Evolutionary conservation across 306 rosid species (phyloP), one percentile per base, ranked within the genome.

Genomic region (Quercus glauca): DNA sequence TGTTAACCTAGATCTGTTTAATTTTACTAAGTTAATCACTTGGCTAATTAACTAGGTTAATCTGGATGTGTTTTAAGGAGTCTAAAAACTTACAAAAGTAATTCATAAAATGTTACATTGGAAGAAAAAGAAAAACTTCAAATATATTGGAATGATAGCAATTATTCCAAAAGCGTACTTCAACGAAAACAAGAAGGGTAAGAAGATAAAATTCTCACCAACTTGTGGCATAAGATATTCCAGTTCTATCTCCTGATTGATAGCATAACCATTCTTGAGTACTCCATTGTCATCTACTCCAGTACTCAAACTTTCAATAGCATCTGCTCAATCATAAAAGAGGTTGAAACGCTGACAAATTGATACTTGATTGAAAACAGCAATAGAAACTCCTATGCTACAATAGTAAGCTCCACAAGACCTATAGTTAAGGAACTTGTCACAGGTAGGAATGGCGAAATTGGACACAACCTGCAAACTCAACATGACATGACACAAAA

Each of bases 381-480:
- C 98, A 83, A 94, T 94, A 17, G 98, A 91, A 83, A 94, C 97
- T 69, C 98, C 33, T 31, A 31, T 1, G 33, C 98, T 52, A 94
- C 98, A 60, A 97, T 97, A 69, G 97, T 97, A 67, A 94, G 97
- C 92, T 94, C 98, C 70, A 94, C 87, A 2, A 95, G 86, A 81
- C 97, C 98, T 92, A 77, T 28, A 65, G 49, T 65, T 14, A 13
- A 63, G 69, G 20, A 60, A 63, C 69, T 23, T 63, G 43, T 63
- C 41, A 31, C 33, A 4, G 1, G 33, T 31, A 31, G 33, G 33
- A 5, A 4, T 31, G 33, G 33, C 33, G 4, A 31, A 31, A 31
- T 31, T 31, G 33, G 33, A 31, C 5, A 31, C 3, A 4, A 31
- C 33, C 33, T 0, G 5, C 5, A 4, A 31, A 31, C 33, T 4